Conservation (phyloP, 164 flowering plant species). For the Brasenia schreberi region DNA sequence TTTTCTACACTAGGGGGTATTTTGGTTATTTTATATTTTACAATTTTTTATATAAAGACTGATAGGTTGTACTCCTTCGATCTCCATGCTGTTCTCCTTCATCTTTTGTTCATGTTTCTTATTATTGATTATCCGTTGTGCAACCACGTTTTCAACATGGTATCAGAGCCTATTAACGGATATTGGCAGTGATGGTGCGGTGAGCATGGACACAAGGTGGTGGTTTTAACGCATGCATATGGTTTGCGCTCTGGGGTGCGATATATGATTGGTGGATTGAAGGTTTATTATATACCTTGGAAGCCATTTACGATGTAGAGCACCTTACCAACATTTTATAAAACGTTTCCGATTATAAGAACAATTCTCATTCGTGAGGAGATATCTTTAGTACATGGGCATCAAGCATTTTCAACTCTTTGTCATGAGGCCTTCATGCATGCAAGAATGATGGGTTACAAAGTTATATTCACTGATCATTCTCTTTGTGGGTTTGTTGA, state of each 20-base stretch:
- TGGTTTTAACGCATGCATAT: constrained; percentile 94
- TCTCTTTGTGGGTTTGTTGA: constrained; percentile 97
- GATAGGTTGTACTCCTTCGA: too few species aligned
- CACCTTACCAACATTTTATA: constrained; percentile 61
- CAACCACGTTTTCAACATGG: too few species aligned
- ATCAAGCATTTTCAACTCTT: constrained; percentile 95
- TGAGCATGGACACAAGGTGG: too few species aligned
- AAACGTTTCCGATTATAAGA: constrained; percentile 78
- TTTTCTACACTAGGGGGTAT: too few species aligned
- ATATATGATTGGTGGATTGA: constrained; percentile 86
- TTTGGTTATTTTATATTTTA: too few species aligned
- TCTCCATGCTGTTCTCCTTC: too few species aligned
- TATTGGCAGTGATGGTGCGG: too few species aligned
- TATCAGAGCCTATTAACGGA: too few species aligned
- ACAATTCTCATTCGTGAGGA: constrained; percentile 74
- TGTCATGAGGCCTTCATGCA: constrained; percentile 98
- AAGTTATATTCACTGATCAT: constrained; percentile 88
- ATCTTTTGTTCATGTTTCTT: too few species aligned
- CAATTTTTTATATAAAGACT: too few species aligned
- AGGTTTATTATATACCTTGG: constrained; percentile 91
- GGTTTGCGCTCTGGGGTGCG: constrained; percentile 84
- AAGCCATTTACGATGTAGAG: constrained; percentile 80
- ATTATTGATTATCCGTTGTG: too few species aligned
- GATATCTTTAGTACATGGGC: constrained; percentile 83
- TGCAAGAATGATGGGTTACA: constrained; percentile 94